A percentile compares a stretch with the other conserved stretches of the same genome.
Conservation (phyloP, 2,329 filamentous ascomycete species). For the Zalaria obscura region DNA sequence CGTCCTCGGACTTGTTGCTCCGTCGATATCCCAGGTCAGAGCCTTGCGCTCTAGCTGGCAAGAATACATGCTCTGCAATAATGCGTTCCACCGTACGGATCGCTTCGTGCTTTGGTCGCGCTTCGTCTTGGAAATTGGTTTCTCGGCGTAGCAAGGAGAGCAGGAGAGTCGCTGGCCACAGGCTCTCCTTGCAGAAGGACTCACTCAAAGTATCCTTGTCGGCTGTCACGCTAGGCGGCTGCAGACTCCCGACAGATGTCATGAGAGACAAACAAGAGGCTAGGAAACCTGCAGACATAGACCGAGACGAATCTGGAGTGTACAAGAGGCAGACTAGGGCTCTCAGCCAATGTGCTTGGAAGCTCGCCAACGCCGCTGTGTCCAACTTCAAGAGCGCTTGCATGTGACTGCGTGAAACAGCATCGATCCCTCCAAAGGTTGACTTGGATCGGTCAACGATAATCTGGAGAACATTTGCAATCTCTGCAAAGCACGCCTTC, state of each 20-base stretch:
- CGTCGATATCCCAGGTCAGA: not conserved
- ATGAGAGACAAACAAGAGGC: not conserved
- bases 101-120: not conserved
- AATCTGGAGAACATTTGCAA: not conserved
- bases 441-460: not conserved
- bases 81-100: conserved; percentile 17
- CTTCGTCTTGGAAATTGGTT: not conserved
- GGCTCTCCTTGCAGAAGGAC: conserved; percentile 12
- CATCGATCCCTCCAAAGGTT: not conserved
- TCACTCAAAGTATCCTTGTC: not conserved
- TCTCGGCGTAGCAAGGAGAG: conserved; percentile 4
- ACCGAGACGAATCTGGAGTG: not conserved
- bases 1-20: not conserved
- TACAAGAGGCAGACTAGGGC: not conserved
- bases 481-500: not conserved
- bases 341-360: conserved; percentile 1
- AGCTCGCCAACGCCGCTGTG: not conserved
- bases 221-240: not conserved
- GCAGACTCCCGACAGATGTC: not conserved
- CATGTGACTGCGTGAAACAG: conserved; percentile 1
- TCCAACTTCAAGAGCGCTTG: conserved; percentile 2
- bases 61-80: conserved; percentile 27
- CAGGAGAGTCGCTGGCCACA: conserved; percentile 11
- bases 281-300: not conserved
- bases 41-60: conserved; percentile 19